Conservation (phyloP, 768 basidiomycete genomes). For the Kwoniella dejecticola region DNA sequence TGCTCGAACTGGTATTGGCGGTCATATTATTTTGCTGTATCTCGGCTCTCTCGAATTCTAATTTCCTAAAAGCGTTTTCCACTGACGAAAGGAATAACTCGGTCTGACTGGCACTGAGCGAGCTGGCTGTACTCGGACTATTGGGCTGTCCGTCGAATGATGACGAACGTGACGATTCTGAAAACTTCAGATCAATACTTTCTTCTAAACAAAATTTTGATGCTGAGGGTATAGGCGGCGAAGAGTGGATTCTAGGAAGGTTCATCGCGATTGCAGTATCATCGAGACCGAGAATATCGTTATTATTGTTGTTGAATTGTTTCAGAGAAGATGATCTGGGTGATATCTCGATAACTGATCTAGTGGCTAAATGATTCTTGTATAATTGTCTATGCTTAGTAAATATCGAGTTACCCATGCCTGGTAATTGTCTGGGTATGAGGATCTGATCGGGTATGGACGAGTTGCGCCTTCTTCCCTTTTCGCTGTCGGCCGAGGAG, state of each 20-base stretch:
- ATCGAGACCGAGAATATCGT: not conserved
- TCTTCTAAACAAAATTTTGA: not conserved
- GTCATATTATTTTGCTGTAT: conserved; percentile 1
- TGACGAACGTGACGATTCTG: not conserved
- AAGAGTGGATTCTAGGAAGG: conserved; percentile 7
- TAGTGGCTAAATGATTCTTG: conserved; percentile 20
- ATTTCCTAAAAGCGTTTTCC: conserved; percentile 21
- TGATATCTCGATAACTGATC: conserved; percentile 20
- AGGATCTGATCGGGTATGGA: conserved; percentile 4
- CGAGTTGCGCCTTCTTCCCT: not conserved
- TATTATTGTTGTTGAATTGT: not conserved
- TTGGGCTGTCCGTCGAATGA: not conserved
- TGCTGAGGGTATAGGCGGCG: conserved; percentile 4
- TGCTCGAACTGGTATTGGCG: not conserved
- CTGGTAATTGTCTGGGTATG: conserved; percentile 15
- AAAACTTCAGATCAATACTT: not conserved
- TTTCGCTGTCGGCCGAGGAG: not conserved
- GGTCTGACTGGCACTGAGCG: conserved; percentile 21
- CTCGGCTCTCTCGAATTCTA: conserved; percentile 20
- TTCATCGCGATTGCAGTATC: not conserved
- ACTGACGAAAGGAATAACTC: conserved; percentile 19
- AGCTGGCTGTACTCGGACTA: conserved; percentile 1
- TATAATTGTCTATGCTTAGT: conserved; percentile 16
- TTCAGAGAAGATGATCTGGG: conserved; percentile 7
- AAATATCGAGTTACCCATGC: conserved; percentile 16